These are phyloP conservation scores for Fusarium mangiferae DNA, from an alignment of 2,329 filamentous ascomycete genomes.

Conservation along the genomic window DNA sequence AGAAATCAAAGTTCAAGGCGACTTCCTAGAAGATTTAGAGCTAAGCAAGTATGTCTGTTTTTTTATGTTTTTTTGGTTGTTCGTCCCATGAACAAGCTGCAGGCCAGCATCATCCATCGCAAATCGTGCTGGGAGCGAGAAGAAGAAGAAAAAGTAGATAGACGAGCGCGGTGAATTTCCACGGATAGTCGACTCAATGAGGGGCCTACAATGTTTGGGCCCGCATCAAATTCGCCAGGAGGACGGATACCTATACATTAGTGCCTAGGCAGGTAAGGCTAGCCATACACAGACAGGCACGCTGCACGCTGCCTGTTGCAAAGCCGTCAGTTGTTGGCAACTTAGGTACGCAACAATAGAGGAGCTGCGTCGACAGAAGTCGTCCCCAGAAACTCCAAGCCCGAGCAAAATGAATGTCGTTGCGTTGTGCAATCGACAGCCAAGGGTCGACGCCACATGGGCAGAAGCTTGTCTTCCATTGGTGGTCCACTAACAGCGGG, in stretches of 20 bases:
- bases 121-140: neutral
- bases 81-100: conserved; percentile 15
- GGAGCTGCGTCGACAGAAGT: conserved; percentile 13
- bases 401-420: conserved; percentile 3
- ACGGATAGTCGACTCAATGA: conserved; percentile 19
- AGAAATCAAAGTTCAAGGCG: conserved; percentile 9
- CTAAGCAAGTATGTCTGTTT: conserved; percentile 26
- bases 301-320: conserved; percentile 28
- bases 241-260: neutral
- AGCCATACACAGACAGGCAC: conserved; percentile 34
- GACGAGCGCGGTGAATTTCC: conserved; percentile 24
- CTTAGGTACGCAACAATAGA: neutral
- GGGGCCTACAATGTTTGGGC: conserved; percentile 9
- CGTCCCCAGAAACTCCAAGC: neutral
- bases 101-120: conserved; percentile 34
- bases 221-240: conserved; percentile 23
- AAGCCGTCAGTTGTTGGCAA: conserved; percentile 25
- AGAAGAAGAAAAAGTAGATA: neutral
- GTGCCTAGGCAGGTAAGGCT: neutral
- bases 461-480: conserved; percentile 41
- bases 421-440: conserved; percentile 35
- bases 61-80: conserved; percentile 20
- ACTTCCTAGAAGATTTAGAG: conserved; percentile 9
- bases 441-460: conserved; percentile 45
- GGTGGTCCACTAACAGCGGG: conserved; percentile 47